Percentiles rank a stretch among this genome's conserved stretches.
phyloP scores from a whole-genome alignment of 2,329 filamentous ascomycete genomes.

The Pseudogymnoascus sp. region DNA sequence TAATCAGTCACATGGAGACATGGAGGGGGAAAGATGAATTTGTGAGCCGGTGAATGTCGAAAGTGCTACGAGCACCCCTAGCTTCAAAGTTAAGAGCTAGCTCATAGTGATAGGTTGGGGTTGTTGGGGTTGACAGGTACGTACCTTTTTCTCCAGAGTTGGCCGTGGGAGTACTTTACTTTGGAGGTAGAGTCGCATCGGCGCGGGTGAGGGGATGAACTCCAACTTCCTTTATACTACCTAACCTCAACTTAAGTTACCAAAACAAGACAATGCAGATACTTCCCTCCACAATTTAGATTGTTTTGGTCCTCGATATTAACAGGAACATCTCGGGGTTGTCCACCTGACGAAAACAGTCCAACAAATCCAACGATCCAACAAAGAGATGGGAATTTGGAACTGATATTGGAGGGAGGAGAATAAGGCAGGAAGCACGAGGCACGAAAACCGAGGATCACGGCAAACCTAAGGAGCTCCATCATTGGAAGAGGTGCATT shows the following conservation, averaged over 20 bases:
- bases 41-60: neutral
- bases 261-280: neutral
- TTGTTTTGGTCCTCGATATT: neutral
- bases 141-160: slow-evolving; percentile 3
- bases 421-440: neutral
- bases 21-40: neutral
- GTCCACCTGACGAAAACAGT: slow-evolving; percentile 7
- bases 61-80: neutral
- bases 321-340: neutral
- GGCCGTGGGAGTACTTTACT: neutral
- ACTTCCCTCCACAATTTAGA: neutral
- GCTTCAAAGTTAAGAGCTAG: neutral
- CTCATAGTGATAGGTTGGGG: neutral
- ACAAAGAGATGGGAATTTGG: neutral
- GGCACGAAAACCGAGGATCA: neutral
- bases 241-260: neutral
- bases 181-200: slow-evolving; percentile 4
- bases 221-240: neutral
- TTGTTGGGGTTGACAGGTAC: slow-evolving; percentile 7
- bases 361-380: neutral
- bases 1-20: slow-evolving; percentile 5
- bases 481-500: neutral
- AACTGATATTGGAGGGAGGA: neutral
- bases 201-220: neutral
- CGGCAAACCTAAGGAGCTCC: neutral